A percentile compares a stretch with the other conserved stretches of the same genome.
These are phyloP conservation scores for Mycena metata DNA, from an alignment of 768 basidiomycete genomes.

Conservation along the genomic window DNA sequence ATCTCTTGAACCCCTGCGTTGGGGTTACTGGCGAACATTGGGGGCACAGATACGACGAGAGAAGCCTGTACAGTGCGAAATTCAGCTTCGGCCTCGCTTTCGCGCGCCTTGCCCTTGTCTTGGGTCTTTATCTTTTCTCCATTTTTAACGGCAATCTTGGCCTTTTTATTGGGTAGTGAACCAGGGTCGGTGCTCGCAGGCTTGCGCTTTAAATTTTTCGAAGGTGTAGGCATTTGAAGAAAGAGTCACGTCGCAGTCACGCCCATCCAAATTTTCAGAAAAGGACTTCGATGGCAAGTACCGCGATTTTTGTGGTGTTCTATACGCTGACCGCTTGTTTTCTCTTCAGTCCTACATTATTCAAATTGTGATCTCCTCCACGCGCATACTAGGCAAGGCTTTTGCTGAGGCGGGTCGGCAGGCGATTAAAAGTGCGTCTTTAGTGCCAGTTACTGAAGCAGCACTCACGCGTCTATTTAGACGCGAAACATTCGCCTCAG, in stretches of 20 bases:
- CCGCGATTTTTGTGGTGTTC: slow-evolving; percentile 35
- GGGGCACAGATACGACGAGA: slow-evolving; percentile 82
- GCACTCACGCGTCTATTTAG: slow-evolving; percentile 53
- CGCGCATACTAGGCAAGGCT: slow-evolving; percentile 91
- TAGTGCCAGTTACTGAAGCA: slow-evolving; percentile 9
- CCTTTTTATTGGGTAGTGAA: slow-evolving; percentile 53
- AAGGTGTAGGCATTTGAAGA: slow-evolving; percentile 34
- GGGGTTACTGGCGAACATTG: slow-evolving; percentile 83
- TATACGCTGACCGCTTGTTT: background rate
- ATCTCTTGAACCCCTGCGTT: slow-evolving; percentile 85
- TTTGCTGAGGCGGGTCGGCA: slow-evolving; percentile 91
- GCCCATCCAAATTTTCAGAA: slow-evolving; percentile 13
- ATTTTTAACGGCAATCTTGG: slow-evolving; percentile 46
- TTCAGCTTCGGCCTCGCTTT: slow-evolving; percentile 52
- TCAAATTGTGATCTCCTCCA: slow-evolving; percentile 83
- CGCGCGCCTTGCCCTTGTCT: slow-evolving; percentile 56
- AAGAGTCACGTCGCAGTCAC: slow-evolving; percentile 7
- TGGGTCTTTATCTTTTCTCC: slow-evolving; percentile 49
- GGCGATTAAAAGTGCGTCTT: slow-evolving; percentile 87
- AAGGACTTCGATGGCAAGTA: slow-evolving; percentile 22
- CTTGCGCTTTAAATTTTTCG: slow-evolving; percentile 64
- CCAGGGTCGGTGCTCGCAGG: slow-evolving; percentile 43
- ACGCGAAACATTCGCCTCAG: slow-evolving; percentile 87
- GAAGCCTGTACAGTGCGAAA: slow-evolving; percentile 76
- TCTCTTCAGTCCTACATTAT: slow-evolving; percentile 79